Percentiles rank a stretch among this genome's conserved stretches.
Conservation (phyloP, 371 early-diverging fungal genomes). For the Furculomyces boomerangus region DNA sequence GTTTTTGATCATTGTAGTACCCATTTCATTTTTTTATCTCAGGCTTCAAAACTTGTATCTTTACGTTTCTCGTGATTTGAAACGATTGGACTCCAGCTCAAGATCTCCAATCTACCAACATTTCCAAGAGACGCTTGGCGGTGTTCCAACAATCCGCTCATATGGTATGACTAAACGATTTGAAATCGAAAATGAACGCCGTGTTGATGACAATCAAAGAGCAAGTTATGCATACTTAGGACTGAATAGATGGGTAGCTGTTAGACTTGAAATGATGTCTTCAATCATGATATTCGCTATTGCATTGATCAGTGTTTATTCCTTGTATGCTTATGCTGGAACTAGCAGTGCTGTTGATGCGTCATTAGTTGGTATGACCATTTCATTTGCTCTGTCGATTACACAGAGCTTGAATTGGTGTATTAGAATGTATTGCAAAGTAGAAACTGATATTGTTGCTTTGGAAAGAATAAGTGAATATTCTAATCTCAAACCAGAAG, state of each 20-base stretch:
- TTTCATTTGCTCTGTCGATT: slow-evolving; percentile 71
- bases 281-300: slow-evolving; percentile 41
- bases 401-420: slow-evolving; percentile 74
- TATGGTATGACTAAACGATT: slow-evolving; percentile 57
- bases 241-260: slow-evolving; percentile 80
- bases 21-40: slow-evolving; percentile 35
- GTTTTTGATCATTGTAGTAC: slow-evolving; percentile 34
- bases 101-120: slow-evolving; percentile 70
- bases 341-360: slow-evolving; percentile 33
- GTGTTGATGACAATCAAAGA: slow-evolving; percentile 57
- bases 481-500: slow-evolving; percentile 61
- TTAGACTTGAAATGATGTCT: slow-evolving; percentile 66
- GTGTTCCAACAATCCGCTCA: slow-evolving; percentile 67
- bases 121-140: slow-evolving; percentile 55
- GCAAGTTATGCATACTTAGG: slow-evolving; percentile 63
- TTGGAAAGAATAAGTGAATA: slow-evolving; percentile 83
- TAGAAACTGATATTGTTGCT: slow-evolving; percentile 57
- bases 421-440: slow-evolving; percentile 49
- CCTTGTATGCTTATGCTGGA: slow-evolving; percentile 16
- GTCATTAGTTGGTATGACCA: slow-evolving; percentile 63
- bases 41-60: slow-evolving; percentile 53
- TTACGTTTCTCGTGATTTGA: slow-evolving; percentile 27
- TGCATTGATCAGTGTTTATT: slow-evolving; percentile 40
- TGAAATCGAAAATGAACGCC: slow-evolving; percentile 42
- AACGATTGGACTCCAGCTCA: slow-evolving; percentile 42